These are phyloP conservation scores for Nemania diffusa DNA, from an alignment of 2,329 filamentous ascomycete species.

Conservation along the genomic window DNA sequence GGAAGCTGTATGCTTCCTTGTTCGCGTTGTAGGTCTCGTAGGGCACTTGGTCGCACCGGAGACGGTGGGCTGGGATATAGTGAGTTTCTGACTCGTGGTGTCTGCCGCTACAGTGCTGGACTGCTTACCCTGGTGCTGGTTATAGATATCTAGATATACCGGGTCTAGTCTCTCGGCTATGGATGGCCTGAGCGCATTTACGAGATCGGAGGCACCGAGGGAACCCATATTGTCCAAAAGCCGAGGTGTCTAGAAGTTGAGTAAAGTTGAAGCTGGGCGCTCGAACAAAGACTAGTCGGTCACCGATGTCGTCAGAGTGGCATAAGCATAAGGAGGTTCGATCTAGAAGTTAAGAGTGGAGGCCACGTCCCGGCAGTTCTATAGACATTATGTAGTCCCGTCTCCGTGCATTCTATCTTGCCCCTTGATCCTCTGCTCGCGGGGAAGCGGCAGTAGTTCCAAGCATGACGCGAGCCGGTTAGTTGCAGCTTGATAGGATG, in stretches of 20 bases:
- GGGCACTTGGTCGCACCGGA: slow-evolving; percentile 45
- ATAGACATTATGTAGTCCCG: background rate
- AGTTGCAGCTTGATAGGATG: slow-evolving; percentile 5
- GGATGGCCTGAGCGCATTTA: slow-evolving; percentile 61
- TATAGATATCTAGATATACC: slow-evolving; percentile 60
- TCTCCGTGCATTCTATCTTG: slow-evolving; percentile 14
- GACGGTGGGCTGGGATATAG: slow-evolving; percentile 43
- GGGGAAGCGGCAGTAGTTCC: slow-evolving; percentile 5
- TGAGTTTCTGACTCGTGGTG: slow-evolving; percentile 19
- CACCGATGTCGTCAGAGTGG: slow-evolving; percentile 26
- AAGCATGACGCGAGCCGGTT: background rate
- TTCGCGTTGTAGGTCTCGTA: slow-evolving; percentile 45
- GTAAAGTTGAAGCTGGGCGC: background rate
- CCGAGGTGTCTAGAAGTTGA: slow-evolving; percentile 6
- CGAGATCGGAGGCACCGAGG: slow-evolving; percentile 30
- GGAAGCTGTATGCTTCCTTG: slow-evolving; percentile 42
- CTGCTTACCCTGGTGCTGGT: slow-evolving; percentile 45
- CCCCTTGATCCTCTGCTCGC: background rate
- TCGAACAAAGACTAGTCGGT: background rate
- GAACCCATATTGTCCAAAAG: slow-evolving; percentile 39
- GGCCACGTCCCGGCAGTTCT: background rate
- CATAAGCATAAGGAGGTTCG: slow-evolving; percentile 5
- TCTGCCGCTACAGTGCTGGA: slow-evolving; percentile 29
- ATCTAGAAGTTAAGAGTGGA: slow-evolving; percentile 1
- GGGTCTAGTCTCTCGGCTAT: slow-evolving; percentile 59